Evolutionary conservation across 495 filamentous ascomycete species (phyloP).

Genomic region (Penicillium alfredii): DNA sequence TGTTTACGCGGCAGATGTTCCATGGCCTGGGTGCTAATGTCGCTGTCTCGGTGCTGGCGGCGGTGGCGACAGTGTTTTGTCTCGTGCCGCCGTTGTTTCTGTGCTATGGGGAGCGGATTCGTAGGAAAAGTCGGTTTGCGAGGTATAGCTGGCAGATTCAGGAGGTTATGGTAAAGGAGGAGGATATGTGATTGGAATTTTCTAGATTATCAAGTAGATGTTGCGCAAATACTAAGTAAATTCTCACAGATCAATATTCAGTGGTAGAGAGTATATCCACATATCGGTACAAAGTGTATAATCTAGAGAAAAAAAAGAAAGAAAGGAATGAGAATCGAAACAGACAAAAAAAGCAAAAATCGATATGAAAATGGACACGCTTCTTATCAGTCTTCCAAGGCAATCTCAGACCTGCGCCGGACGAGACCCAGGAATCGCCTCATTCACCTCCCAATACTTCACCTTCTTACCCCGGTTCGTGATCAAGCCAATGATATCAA

Average conservation of each 20-base stretch:
- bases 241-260: too few species aligned
- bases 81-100: slow-evolving; percentile 37
- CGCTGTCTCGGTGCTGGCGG: slow-evolving; percentile 40
- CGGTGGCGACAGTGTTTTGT: slow-evolving; percentile 41
- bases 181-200: slow-evolving; percentile 14
- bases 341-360: background rate
- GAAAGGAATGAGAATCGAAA: too few species aligned
- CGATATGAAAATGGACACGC: background rate
- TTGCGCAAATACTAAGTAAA: too few species aligned
- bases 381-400: too few species aligned
- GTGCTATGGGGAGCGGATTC: slow-evolving; percentile 37
- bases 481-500: slow-evolving; percentile 57
- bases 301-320: too few species aligned
- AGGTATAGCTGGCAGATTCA: slow-evolving; percentile 37
- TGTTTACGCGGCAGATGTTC: slow-evolving; percentile 44
- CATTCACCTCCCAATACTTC: slow-evolving; percentile 51
- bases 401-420: background rate
- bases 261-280: too few species aligned
- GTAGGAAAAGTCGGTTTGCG: slow-evolving; percentile 43
- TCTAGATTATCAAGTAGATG: slow-evolving; percentile 2
- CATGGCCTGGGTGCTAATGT: slow-evolving; percentile 35
- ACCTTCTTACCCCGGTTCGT: slow-evolving; percentile 43
- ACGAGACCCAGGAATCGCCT: too few species aligned
- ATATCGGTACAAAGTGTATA: slow-evolving; percentile 2
- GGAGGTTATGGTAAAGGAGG: slow-evolving; percentile 25